Base-by-base conservation (phyloP, 1,284 basidiomycete species). In the Papiliotrema laurentii region DNA sequence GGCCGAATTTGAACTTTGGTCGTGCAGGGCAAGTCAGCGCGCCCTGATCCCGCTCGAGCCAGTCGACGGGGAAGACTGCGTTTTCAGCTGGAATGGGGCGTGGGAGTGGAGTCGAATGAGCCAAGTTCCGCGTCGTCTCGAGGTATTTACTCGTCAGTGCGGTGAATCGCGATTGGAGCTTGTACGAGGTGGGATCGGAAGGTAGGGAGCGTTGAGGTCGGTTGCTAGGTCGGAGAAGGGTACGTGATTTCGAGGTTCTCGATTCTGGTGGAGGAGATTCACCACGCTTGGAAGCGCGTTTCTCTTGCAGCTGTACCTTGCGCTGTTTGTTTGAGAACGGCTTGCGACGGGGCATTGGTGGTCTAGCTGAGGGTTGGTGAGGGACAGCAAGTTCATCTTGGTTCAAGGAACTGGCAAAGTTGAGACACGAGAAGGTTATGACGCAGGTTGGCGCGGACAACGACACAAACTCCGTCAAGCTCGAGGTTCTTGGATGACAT, bases 1-100 rank as follows among this genome's bases (percentile, higher is more conserved):
- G 86, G 21, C 86, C 83, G 64, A 82, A 86, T 18, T 80, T 78
- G 85, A 89, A 93, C 68, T 86, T 89, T 3, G 90, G 90, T 53
- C 89, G 69, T 51, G 74, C 79, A 5, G 87, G 87, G 59, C 82
- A 86, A 35, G 76, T 76, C 68, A 75, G 47, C 39, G 45, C 66
- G 28, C 73, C 69, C 28, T 49, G 21, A 47, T 60, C 57, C 30
- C 60, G 44, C 19, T 59, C 49, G 35, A 47, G 46, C 7, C 56
- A 40, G 6, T 63, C 56, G 30, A 68, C 54, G 5, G 68, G 64
- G 54, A 82, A 80, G 25, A 82, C 59, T 1, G 79, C 76, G 6
- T 68, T 67, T 6, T 76, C 67, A 28, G 66, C 49, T 3, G 77
- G 68, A 11, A 91, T 75, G 9, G 88, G 88, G 36, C 89, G 78